A percentile compares a stretch with the other conserved stretches of the same genome.
phyloP scores from a whole-genome alignment of 768 basidiomycete genomes.

The Gloeostereum incarnatum region DNA sequence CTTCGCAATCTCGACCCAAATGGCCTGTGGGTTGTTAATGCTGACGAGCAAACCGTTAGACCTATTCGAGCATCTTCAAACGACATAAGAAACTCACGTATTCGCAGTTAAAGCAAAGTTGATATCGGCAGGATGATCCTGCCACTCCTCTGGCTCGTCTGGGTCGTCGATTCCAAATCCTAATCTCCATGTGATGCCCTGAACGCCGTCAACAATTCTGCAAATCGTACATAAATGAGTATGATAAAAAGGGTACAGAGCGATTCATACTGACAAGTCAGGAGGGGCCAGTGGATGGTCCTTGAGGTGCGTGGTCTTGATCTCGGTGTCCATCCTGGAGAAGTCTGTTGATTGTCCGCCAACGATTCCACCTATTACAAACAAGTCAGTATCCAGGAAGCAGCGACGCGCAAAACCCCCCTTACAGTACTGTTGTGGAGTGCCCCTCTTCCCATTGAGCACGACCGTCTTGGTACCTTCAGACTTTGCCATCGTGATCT shows the following conservation, averaged over 20 bases:
- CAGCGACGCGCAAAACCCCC: too few relatives aligned
- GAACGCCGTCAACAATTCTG: slow-evolving; percentile 45
- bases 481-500: slow-evolving; percentile 53
- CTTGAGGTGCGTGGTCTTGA: slow-evolving; percentile 49
- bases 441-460: slow-evolving; percentile 37
- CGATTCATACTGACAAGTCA: slow-evolving; percentile 35
- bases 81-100: slow-evolving; percentile 25
- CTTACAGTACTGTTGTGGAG: slow-evolving; percentile 49
- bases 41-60: slow-evolving; percentile 1
- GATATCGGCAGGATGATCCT: slow-evolving; percentile 42
- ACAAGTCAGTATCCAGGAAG: too few relatives aligned
- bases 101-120: slow-evolving; percentile 39
- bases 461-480: slow-evolving; percentile 51
- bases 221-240: slow-evolving; percentile 4
- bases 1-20: slow-evolving; percentile 1
- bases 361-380: slow-evolving; percentile 49
- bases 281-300: slow-evolving; percentile 47
- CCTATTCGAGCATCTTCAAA: background rate
- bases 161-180: slow-evolving; percentile 47
- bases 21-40: background rate
- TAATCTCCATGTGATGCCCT: slow-evolving; percentile 58
- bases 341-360: slow-evolving; percentile 56
- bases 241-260: slow-evolving; percentile 4
- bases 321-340: slow-evolving; percentile 48
- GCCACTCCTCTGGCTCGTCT: slow-evolving; percentile 53